Evolutionary conservation across 306 rosid genomes (phyloP).

Genomic region (Hippophae tibetana): DNA sequence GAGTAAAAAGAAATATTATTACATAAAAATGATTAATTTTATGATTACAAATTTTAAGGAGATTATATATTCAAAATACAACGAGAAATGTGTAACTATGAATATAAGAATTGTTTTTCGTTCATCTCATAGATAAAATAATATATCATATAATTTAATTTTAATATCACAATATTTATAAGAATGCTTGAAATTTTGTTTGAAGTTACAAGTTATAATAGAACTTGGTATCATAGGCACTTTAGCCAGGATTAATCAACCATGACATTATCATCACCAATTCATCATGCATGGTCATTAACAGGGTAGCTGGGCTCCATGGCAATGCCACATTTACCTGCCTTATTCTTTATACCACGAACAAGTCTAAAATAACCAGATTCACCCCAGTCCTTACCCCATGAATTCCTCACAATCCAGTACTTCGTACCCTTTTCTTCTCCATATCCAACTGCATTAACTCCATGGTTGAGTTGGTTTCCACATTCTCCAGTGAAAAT

Average conservation of each 20-base stretch:
- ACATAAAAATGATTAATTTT: too few relatives aligned
- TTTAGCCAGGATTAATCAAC: neutral
- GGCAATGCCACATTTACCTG: conserved; percentile 63
- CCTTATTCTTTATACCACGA: conserved; percentile 21
- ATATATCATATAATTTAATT: too few relatives aligned
- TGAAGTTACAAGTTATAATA: too few relatives aligned
- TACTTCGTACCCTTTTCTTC: conserved; percentile 32
- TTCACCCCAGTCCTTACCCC: conserved; percentile 64
- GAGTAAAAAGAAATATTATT: too few relatives aligned
- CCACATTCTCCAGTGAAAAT: conserved; percentile 46
- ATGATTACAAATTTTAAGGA: too few relatives aligned
- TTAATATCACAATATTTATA: too few relatives aligned
- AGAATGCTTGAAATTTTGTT: too few relatives aligned
- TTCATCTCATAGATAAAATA: too few relatives aligned
- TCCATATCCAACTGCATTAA: conserved; percentile 61
- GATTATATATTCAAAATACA: too few relatives aligned
- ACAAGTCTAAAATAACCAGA: conserved; percentile 48
- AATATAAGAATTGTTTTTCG: too few relatives aligned
- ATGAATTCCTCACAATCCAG: conserved; percentile 74
- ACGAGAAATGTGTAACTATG: too few relatives aligned
- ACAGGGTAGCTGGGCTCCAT: conserved; percentile 61
- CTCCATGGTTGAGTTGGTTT: conserved; percentile 55
- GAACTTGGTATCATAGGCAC: too few relatives aligned
- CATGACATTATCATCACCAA: neutral
- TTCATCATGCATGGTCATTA: conserved; percentile 17